Percentiles rank a stretch among this genome's conserved stretches.
phyloP scores from a whole-genome alignment of 2,329 filamentous ascomycete species.

The Colletotrichum gigasporum region DNA sequence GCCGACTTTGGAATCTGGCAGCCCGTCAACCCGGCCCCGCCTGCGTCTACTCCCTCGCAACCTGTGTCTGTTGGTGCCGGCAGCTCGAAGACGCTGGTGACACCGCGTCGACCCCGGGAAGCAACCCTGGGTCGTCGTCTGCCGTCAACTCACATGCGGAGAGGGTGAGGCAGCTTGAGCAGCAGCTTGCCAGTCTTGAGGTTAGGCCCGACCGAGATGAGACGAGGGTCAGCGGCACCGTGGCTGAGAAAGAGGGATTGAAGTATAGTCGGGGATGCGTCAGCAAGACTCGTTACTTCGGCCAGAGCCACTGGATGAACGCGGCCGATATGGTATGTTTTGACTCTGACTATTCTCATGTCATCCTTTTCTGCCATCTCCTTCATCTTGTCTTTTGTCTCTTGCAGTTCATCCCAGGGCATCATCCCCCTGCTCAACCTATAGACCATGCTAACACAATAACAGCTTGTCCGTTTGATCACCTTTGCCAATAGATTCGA shows the following conservation, averaged over 20 bases:
- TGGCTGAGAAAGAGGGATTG: neutral
- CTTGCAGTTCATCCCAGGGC: too few relatives aligned
- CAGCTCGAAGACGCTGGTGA: slow-evolving; percentile 5
- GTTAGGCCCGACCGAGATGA: neutral
- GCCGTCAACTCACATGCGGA: slow-evolving; percentile 44
- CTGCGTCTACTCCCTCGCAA: neutral
- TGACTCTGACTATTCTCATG: neutral
- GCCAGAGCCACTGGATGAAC: slow-evolving; percentile 62
- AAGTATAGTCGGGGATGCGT: slow-evolving; percentile 41
- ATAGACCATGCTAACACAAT: neutral
- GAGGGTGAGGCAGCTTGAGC: slow-evolving; percentile 53
- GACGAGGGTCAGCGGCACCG: too few relatives aligned
- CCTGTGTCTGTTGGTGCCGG: neutral
- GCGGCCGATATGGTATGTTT: slow-evolving; percentile 49
- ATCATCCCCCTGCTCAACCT: neutral
- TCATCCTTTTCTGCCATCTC: slow-evolving; percentile 7
- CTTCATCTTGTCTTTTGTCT: neutral
- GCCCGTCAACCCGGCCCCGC: neutral
- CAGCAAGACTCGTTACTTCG: slow-evolving; percentile 56
- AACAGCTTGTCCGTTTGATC: slow-evolving; percentile 37
- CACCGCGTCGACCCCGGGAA: slow-evolving; percentile 32
- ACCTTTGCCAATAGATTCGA: slow-evolving; percentile 35
- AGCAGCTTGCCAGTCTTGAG: slow-evolving; percentile 42
- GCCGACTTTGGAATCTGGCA: slow-evolving; percentile 17
- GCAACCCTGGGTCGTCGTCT: slow-evolving; percentile 31